Conservation (phyloP, 2,329 filamentous ascomycete species). For the Coniella vitis region DNA sequence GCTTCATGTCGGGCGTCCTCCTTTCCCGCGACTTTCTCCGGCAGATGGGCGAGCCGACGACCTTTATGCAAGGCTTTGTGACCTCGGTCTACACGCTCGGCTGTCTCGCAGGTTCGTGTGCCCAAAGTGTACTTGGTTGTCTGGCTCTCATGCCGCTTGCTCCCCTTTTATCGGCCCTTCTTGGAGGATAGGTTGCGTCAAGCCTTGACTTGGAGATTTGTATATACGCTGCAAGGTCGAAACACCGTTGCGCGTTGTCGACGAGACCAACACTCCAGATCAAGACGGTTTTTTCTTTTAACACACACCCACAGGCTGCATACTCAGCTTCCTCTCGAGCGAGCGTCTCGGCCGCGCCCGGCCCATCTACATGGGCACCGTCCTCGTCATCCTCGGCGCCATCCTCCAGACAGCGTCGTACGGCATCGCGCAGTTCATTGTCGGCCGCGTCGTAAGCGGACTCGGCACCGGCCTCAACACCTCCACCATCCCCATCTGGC, state of each 20-base stretch:
- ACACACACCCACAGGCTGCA: background rate
- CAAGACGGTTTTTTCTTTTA: too few relatives aligned
- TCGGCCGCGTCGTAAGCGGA: slow-evolving; percentile 37
- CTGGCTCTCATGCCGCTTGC: too few relatives aligned
- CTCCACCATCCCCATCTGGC: slow-evolving; percentile 50
- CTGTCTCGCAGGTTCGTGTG: slow-evolving; percentile 3
- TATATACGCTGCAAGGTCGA: too few relatives aligned
- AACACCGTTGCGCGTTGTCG: too few relatives aligned
- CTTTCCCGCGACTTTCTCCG: background rate
- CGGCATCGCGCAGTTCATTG: slow-evolving; percentile 34
- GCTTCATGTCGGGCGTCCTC: slow-evolving; percentile 6
- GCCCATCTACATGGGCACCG: slow-evolving; percentile 33
- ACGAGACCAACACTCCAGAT: background rate
- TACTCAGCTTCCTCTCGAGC: slow-evolving; percentile 27
- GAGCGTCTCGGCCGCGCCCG: slow-evolving; percentile 34
- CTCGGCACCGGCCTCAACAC: slow-evolving; percentile 36
- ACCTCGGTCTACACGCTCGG: slow-evolving; percentile 4
- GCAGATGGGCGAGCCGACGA: slow-evolving; percentile 4
- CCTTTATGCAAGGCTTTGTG: slow-evolving; percentile 7
- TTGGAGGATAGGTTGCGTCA: too few relatives aligned
- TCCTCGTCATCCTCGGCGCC: slow-evolving; percentile 37
- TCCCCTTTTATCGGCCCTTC: too few relatives aligned
- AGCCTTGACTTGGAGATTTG: too few relatives aligned
- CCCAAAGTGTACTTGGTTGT: background rate
- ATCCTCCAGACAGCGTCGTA: slow-evolving; percentile 33